These are phyloP conservation scores for Penicillium sp. DNA, from an alignment of 2,329 filamentous ascomycete genomes.

Conservation along the genomic window DNA sequence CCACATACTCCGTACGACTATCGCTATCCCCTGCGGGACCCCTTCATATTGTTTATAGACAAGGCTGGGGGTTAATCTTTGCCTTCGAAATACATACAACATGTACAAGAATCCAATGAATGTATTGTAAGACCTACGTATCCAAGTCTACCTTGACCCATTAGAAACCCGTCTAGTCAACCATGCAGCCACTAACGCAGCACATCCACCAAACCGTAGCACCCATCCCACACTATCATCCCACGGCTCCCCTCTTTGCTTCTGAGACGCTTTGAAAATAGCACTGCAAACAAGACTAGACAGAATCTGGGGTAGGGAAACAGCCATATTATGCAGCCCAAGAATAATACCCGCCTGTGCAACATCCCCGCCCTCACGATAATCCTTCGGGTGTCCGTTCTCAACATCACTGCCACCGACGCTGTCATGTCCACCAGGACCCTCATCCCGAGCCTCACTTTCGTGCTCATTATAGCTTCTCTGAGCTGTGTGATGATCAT, in stretches of 20 bases:
- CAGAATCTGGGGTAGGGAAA: conserved; percentile 86
- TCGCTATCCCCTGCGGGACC: background rate
- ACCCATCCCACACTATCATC: conserved; percentile 87
- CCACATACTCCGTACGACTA: background rate
- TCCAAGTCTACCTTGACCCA: conserved; percentile 36
- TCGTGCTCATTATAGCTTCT: background rate
- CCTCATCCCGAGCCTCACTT: background rate
- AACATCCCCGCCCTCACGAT: conserved; percentile 49
- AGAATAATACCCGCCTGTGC: conserved; percentile 87
- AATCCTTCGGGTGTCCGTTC: conserved; percentile 27
- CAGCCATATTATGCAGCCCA: conserved; percentile 92
- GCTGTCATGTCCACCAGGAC: background rate
- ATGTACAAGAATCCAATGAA: background rate
- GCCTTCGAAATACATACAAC: background rate
- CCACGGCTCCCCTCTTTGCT: conserved; percentile 76
- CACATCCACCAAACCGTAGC: conserved; percentile 75
- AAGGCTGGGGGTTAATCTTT: background rate
- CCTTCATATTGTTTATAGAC: background rate
- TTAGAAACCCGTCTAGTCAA: conserved; percentile 68
- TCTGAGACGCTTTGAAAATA: conserved; percentile 83
- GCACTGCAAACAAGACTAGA: conserved; percentile 79
- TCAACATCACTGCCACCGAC: conserved; percentile 22
- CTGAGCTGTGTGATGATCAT: conserved; percentile 39
- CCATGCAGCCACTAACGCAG: conserved; percentile 72
- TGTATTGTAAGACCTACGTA: background rate